Percentiles rank a stretch among this genome's conserved stretches.
Evolutionary conservation across 2,329 filamentous ascomycete genomes (phyloP).

Genomic region (Alternaria viburni): DNA sequence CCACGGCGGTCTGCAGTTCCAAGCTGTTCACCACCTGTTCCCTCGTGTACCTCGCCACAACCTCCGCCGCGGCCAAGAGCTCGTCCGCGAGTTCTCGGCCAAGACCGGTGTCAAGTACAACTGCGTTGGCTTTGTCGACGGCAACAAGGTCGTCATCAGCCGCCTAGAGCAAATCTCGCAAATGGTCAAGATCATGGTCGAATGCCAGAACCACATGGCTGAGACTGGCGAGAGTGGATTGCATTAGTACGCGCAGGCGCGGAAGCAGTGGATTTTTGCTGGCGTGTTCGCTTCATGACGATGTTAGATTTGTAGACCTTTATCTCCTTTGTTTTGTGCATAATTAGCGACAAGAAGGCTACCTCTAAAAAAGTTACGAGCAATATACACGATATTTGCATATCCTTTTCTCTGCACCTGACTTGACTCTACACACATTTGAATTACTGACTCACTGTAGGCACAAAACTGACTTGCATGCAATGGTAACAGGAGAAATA

Average conservation of each 20-base stretch:
- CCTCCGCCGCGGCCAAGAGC: conserved; percentile 73
- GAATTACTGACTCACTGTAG: not conserved
- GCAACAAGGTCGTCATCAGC: conserved; percentile 81
- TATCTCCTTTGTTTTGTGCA: not conserved
- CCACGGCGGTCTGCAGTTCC: conserved; percentile 88
- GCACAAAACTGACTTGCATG: not conserved
- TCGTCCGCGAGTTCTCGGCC: conserved; percentile 80
- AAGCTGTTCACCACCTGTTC: conserved; percentile 85
- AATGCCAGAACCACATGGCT: conserved; percentile 49
- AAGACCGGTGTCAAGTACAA: conserved; percentile 86
- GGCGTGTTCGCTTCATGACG: not conserved
- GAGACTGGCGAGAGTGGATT: conserved; percentile 48
- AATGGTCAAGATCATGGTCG: conserved; percentile 67
- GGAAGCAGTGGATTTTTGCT: not conserved
- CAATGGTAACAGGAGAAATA: not conserved
- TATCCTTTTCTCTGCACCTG: not conserved
- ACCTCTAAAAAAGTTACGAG: not conserved
- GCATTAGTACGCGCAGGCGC: conserved; percentile 22
- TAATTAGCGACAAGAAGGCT: conserved; percentile 1
- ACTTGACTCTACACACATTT: not conserved
- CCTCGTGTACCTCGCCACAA: conserved; percentile 86
- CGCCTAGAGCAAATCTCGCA: conserved; percentile 78
- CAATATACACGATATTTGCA: not conserved
- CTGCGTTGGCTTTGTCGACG: conserved; percentile 82
- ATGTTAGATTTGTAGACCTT: conserved; percentile 1